A percentile compares a stretch with the other conserved stretches of the same genome.
Conservation (phyloP, 805 yeast genomes). For the Priceomyces fermenticarens region DNA sequence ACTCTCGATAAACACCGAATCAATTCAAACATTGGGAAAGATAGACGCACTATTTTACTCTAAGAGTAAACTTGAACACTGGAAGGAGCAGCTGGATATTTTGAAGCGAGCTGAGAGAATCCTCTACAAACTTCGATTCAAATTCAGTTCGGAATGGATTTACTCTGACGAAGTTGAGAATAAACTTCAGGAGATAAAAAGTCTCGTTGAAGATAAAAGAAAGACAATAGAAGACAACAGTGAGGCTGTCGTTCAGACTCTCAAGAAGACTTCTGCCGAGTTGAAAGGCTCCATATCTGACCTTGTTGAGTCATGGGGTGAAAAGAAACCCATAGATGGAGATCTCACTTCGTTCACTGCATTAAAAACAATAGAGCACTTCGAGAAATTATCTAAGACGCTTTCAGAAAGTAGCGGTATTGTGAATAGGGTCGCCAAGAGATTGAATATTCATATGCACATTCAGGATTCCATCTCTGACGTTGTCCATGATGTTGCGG, state of each 20-base stretch:
- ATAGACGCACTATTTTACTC: slow-evolving; percentile 26
- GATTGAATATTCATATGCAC: slow-evolving; percentile 31
- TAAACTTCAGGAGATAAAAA: slow-evolving; percentile 40
- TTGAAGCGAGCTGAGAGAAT: slow-evolving; percentile 29
- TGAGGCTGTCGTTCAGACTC: slow-evolving; percentile 39
- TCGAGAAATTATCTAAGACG: slow-evolving; percentile 14
- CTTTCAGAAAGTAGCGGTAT: slow-evolving; percentile 19
- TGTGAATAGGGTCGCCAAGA: slow-evolving; percentile 16
- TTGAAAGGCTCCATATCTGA: slow-evolving; percentile 27
- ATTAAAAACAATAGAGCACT: slow-evolving; percentile 29
- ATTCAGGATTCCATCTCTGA: slow-evolving; percentile 23
- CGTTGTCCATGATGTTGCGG: slow-evolving; percentile 48
- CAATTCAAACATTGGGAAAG: slow-evolving; percentile 34
- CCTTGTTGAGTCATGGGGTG: slow-evolving; percentile 46
- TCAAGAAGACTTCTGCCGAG: slow-evolving; percentile 38
- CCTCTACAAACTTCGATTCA: slow-evolving; percentile 42
- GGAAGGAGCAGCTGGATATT: slow-evolving; percentile 15
- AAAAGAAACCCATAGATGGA: slow-evolving; percentile 45
- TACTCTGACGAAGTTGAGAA: slow-evolving; percentile 61
- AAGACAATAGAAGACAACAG: slow-evolving; percentile 37
- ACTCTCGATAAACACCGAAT: slow-evolving; percentile 34
- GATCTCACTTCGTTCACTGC: slow-evolving; percentile 43
- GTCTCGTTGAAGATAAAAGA: slow-evolving; percentile 34
- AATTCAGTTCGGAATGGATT: slow-evolving; percentile 54
- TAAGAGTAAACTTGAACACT: slow-evolving; percentile 7